Evolutionary conservation across 2,329 filamentous ascomycete genomes (phyloP).

Genomic region (Diaporthe citriasiana): DNA sequence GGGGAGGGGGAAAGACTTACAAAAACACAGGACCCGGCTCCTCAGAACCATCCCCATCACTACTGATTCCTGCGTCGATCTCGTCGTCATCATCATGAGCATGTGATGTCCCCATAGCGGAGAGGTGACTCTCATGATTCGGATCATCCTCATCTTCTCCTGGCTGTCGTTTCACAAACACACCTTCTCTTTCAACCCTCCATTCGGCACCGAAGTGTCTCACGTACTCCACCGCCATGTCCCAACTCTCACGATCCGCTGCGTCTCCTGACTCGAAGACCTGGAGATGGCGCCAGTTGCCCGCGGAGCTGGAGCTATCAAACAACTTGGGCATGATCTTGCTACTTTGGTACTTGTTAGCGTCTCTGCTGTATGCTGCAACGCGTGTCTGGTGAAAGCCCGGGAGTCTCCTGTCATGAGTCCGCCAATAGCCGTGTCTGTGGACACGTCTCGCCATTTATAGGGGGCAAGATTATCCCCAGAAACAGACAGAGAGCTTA

Average conservation of each 20-base stretch:
- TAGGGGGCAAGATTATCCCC: not conserved
- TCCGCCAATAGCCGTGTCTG: not conserved
- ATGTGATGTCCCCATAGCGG: not conserved
- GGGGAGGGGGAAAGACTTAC: conserved; percentile 3
- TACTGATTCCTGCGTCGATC: not conserved
- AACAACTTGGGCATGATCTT: conserved; percentile 60
- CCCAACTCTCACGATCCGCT: conserved; percentile 61
- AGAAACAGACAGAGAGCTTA: not conserved
- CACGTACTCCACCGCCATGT: conserved; percentile 59
- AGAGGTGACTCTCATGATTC: not conserved
- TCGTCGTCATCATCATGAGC: conserved; percentile 8
- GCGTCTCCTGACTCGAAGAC: conserved; percentile 66
- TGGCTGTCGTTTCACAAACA: conserved; percentile 56
- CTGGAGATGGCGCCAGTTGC: conserved; percentile 59
- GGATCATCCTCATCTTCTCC: conserved; percentile 40
- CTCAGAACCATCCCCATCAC: not conserved
- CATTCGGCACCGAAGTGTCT: conserved; percentile 54
- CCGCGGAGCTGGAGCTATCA: conserved; percentile 43
- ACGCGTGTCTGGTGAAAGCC: not conserved
- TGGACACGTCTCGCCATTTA: not conserved
- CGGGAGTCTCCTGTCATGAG: not conserved
- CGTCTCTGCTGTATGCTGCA: not conserved
- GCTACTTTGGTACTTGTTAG: conserved; percentile 43
- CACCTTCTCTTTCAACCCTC: conserved; percentile 59
- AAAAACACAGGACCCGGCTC: conserved; percentile 28